Base-by-base conservation (phyloP, 768 basidiomycete genomes). In the Boletus rubropictus region DNA sequence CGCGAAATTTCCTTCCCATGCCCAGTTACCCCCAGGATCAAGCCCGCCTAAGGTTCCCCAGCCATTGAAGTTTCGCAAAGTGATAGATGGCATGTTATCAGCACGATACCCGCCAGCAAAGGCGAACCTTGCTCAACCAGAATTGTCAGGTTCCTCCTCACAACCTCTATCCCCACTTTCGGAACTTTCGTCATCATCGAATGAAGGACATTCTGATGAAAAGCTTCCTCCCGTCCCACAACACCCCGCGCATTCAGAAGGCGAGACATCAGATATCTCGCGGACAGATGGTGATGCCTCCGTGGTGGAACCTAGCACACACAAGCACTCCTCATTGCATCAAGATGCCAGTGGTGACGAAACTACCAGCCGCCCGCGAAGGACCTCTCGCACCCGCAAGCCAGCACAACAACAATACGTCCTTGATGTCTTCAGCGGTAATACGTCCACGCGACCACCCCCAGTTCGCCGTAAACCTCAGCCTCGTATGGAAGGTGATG, bases 311-410 rank as follows among this genome's bases (percentile, higher is more conserved):
- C 17, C 33, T 20, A 41, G n/a, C 35, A 29, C 42, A 12, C 29
- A 28, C 27, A 11, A 44, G 11, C 40, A 11, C 12, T 37, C 45
- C 50, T 53, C 53, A 48, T 48, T 41, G 22, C 32, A 51, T 51
- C 53, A 55, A 61, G 39, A 54, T 46, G 6, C 20, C 14, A 39
- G 35, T 9, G 22, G 14, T 12, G 37, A 44, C 4, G 34, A 48
- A 31, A 9, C 46, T 4, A 44, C 51, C 37, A 37, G 56, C 55
- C 49, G 54, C 18, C 56, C 60, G 11, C 77, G 80, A 36, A 77
- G 81, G 34, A 78, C 78, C 1, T 72, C 77, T 24, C 77, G 80
- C 20, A 54, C 65, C 21, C 74, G 80, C 18, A 79, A 75, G 51
- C 54, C 68, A 37, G 58, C 64, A 37, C 58, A 70, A 50, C 56